Evolutionary conservation across 164 flowering plant species (phyloP).

Genomic region (Dillenia suffruticosa): DNA sequence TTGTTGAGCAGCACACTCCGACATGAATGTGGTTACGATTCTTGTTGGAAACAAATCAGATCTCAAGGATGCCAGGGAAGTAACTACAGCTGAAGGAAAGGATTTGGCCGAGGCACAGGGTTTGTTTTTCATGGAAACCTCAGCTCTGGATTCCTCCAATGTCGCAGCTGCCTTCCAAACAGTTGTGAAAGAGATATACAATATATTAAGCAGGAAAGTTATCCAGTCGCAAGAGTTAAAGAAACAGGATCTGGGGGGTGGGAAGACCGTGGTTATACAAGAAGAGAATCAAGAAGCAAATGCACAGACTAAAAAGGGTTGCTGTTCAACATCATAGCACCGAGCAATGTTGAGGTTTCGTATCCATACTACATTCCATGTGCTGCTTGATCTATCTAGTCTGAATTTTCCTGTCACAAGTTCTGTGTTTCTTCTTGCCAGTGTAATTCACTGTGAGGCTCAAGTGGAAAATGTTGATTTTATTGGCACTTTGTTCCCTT

Average conservation of each 20-base stretch:
- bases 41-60: conserved; percentile 76
- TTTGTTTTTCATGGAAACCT: conserved; percentile 72
- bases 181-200: conserved; percentile 65
- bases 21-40: conserved; percentile 80
- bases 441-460: too few species aligned
- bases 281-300: conserved; percentile 20
- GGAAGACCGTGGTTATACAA: conserved; percentile 51
- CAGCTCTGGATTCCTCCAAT: conserved; percentile 74
- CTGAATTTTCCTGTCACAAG: neutral
- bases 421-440: neutral
- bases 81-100: conserved; percentile 60
- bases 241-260: conserved; percentile 43
- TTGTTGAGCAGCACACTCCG: conserved; percentile 60
- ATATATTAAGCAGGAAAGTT: conserved; percentile 63
- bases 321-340: conserved; percentile 29
- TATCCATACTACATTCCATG: neutral
- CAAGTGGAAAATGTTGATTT: too few species aligned
- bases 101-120: conserved; percentile 64
- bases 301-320: conserved; percentile 18
- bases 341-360: neutral
- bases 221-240: conserved; percentile 49
- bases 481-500: too few species aligned
- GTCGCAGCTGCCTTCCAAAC: conserved; percentile 63
- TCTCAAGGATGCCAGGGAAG: conserved; percentile 70
- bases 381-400: neutral